Percentiles rank a stretch among this genome's conserved stretches.
phyloP scores from a whole-genome alignment of 2,329 filamentous ascomycete species.

The Pyrenophora teres region DNA sequence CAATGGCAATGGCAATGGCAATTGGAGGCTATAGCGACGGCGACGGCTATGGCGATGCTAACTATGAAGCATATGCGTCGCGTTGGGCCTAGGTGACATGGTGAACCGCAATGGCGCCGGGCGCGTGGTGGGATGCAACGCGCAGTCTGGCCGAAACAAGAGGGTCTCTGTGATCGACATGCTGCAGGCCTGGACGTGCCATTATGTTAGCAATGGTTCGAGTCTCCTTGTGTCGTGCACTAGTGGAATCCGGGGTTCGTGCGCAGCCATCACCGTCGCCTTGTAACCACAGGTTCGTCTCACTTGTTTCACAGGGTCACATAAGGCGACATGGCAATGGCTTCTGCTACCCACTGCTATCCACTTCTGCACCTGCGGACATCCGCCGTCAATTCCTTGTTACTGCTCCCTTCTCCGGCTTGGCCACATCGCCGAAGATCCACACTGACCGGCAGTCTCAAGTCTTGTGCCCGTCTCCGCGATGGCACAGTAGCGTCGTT shows the following conservation, averaged over 20 bases:
- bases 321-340: background rate
- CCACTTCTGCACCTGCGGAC: background rate
- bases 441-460: constrained; percentile 13
- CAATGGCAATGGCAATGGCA: background rate
- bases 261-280: constrained; percentile 8
- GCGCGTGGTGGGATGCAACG: constrained; percentile 19
- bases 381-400: background rate
- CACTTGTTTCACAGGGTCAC: constrained; percentile 11
- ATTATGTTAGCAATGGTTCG: constrained; percentile 16
- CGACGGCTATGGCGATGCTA: too few relatives aligned
- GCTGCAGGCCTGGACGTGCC: constrained; percentile 12
- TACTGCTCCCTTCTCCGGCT: background rate
- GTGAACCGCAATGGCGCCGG: constrained; percentile 13
- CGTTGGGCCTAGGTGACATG: constrained; percentile 12
- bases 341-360: background rate
- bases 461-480: constrained; percentile 15
- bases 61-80: constrained; percentile 6
- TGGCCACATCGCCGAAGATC: background rate
- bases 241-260: constrained; percentile 16
- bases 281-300: constrained; percentile 8
- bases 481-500: constrained; percentile 8
- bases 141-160: constrained; percentile 26
- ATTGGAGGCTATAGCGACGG: background rate
- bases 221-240: constrained; percentile 6
- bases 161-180: constrained; percentile 29